Evolutionary conservation across 495 filamentous ascomycete genomes (phyloP), one percentile per base, ranked within the genome.

Genomic region (Neurospora sp.): DNA sequence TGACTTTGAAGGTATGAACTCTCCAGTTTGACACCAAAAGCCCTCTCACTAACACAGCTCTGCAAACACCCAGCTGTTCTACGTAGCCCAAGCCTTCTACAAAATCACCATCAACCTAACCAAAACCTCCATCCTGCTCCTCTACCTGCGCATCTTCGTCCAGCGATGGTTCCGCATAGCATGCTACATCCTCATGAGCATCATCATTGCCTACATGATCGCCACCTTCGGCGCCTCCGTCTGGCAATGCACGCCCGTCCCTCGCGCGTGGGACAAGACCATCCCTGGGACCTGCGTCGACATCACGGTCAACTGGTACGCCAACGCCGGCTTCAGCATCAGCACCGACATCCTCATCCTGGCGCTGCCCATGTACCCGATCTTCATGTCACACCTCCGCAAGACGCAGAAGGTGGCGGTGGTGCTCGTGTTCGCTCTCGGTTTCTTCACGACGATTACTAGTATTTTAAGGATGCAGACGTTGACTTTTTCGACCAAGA

Each of bases 371-470:
- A 76, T 84, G 74, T 74, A 78, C 3, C 76, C 80, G 12, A 73
- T 84, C 12, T 80, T 78, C 69, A 71, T 71, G 20, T 76, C 82
- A 1, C 73, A 78, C n/a, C 78, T 81, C 46, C 77, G 76, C 2
- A 59, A n/a, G 18, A 40, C 31, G 14, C 81, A 84, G 44, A 84
- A 83, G 71, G 9, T 79, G 3, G 79, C 79, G 3, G 71, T 85
- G n/a, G 77, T 76, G 53, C 73, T 68, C 20, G 78, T 85, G 22
- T 84, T 84, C 53, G 75, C 77, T 1, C 69, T 85, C 3, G 83
- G 83, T 20, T 71, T 78, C 39, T 76, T 83, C 39, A 75, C 73
- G 4, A 74, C 73, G 0, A 48, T 78, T 31, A 77, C 76, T 1
- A 74, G 73, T 18, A 77, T 78, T 41, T 59, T 79, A 4, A 69